phyloP scores from a whole-genome alignment of 805 yeast species.

The Cyberlindnera mrakii region DNA sequence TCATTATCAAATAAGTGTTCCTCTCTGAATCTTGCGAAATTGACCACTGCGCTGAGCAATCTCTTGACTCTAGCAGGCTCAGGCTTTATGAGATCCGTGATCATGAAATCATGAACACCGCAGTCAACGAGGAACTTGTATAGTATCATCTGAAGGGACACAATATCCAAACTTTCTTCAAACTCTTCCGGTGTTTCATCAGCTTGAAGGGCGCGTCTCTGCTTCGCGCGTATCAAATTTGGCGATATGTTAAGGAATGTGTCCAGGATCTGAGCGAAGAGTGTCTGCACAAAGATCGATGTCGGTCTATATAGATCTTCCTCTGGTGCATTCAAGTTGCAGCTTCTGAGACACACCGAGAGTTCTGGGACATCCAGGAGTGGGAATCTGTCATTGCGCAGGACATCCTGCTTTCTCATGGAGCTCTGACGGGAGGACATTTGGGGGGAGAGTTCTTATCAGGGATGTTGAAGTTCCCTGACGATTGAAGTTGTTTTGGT shows the following conservation, averaged over 20 bases:
- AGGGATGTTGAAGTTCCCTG: too few relatives aligned
- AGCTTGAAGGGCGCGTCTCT: slow-evolving; percentile 10
- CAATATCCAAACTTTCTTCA: slow-evolving; percentile 38
- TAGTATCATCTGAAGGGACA: slow-evolving; percentile 55
- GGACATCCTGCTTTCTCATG: slow-evolving; percentile 13
- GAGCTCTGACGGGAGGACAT: slow-evolving; percentile 17
- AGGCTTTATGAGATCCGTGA: slow-evolving; percentile 72
- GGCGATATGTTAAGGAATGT: slow-evolving; percentile 49
- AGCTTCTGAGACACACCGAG: slow-evolving; percentile 50
- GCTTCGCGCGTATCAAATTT: slow-evolving; percentile 20
- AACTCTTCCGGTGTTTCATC: slow-evolving; percentile 22
- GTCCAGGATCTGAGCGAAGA: slow-evolving; percentile 58
- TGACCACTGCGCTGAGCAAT: slow-evolving; percentile 74
- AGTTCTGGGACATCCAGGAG: slow-evolving; percentile 55
- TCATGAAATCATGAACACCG: slow-evolving; percentile 72
- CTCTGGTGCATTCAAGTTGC: slow-evolving; percentile 56
- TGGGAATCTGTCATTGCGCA: slow-evolving; percentile 49
- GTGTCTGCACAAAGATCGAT: slow-evolving; percentile 43
- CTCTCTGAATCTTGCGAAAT: slow-evolving; percentile 80
- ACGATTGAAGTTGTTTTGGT: neutral
- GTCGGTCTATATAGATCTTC: slow-evolving; percentile 56
- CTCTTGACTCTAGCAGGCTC: slow-evolving; percentile 62
- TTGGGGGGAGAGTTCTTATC: neutral
- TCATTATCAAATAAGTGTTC: slow-evolving; percentile 68
- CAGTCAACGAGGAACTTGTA: slow-evolving; percentile 60